Percentiles rank a stretch among this genome's conserved stretches.
Evolutionary conservation across 352 stramenopile genomes (phyloP).

Genomic region (Phytophthora pinifolia): DNA sequence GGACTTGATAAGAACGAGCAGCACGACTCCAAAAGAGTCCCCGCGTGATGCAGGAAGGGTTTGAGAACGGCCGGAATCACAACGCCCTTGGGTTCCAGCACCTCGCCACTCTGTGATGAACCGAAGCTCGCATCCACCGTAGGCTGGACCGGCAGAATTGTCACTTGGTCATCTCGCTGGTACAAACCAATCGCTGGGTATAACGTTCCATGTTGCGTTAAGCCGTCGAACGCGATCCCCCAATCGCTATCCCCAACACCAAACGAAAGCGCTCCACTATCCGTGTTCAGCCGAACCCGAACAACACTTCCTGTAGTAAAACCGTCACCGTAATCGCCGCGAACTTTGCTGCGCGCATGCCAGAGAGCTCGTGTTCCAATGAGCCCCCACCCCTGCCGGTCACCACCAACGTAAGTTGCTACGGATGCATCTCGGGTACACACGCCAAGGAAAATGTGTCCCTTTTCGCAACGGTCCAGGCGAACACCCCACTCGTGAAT

Average conservation of each 20-base stretch:
- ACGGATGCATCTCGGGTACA: constrained; percentile 86
- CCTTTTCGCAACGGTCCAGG: constrained; percentile 88
- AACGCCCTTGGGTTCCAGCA: constrained; percentile 37
- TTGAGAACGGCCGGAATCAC: constrained; percentile 70
- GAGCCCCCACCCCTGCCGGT: constrained; percentile 87
- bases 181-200: constrained; percentile 89
- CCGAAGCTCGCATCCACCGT: constrained; percentile 36
- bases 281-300: constrained; percentile 81
- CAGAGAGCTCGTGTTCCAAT: constrained; percentile 88
- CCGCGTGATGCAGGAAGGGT: constrained; percentile 72
- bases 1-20: constrained; percentile 50
- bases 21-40: constrained; percentile 54
- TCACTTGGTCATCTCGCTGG: constrained; percentile 88
- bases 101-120: constrained; percentile 23
- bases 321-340: constrained; percentile 86
- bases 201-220: constrained; percentile 87
- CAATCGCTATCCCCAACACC: constrained; percentile 87
- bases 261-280: constrained; percentile 87
- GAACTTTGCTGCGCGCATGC: constrained; percentile 90
- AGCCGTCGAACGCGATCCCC: constrained; percentile 87
- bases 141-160: constrained; percentile 69
- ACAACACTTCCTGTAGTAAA: constrained; percentile 88
- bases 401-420: constrained; percentile 86
- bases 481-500: constrained; percentile 89
- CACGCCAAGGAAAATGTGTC: constrained; percentile 89